Conservation (phyloP, 164 flowering plant species). For the Nelumbo lutea region DNA sequence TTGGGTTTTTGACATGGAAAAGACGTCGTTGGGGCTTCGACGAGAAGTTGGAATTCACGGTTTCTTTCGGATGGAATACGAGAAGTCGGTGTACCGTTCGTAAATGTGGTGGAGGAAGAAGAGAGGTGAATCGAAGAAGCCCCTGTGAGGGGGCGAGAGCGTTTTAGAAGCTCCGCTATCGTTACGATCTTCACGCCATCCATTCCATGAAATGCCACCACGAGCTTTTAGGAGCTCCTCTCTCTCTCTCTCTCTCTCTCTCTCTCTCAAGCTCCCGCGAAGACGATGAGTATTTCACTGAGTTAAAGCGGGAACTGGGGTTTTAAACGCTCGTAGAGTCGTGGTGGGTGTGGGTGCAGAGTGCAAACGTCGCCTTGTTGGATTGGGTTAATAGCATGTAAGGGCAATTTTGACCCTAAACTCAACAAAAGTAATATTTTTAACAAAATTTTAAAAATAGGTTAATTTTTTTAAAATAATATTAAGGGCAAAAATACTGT, state of each 20-base stretch:
- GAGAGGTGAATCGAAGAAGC: slow-evolving; percentile 30
- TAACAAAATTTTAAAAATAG: too few relatives aligned
- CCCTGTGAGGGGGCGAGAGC: slow-evolving; percentile 52
- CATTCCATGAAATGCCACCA: slow-evolving; percentile 2
- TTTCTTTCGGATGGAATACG: neutral
- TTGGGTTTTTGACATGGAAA: slow-evolving; percentile 19
- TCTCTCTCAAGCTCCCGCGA: neutral
- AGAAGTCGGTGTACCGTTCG: slow-evolving; percentile 4
- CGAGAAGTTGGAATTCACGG: neutral
- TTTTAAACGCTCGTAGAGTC: neutral
- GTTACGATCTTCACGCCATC: slow-evolving; percentile 26
- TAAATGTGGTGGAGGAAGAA: slow-evolving; percentile 6
- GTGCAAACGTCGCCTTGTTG: too few relatives aligned
- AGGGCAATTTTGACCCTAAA: too few relatives aligned
- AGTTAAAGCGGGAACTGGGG: neutral
- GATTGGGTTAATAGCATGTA: too few relatives aligned
- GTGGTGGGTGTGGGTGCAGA: too few relatives aligned
- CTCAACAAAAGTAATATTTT: too few relatives aligned
- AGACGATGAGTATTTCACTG: neutral
- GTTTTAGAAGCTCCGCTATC: slow-evolving; percentile 50
- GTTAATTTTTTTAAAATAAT: too few relatives aligned
- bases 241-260: neutral
- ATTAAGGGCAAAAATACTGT: too few relatives aligned
- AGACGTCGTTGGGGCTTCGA: neutral
- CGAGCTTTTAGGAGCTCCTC: too few relatives aligned